Evolutionary conservation across 768 basidiomycete genomes (phyloP), one percentile per base, ranked within the genome.

Genomic region (Neoboletus magnificus): DNA sequence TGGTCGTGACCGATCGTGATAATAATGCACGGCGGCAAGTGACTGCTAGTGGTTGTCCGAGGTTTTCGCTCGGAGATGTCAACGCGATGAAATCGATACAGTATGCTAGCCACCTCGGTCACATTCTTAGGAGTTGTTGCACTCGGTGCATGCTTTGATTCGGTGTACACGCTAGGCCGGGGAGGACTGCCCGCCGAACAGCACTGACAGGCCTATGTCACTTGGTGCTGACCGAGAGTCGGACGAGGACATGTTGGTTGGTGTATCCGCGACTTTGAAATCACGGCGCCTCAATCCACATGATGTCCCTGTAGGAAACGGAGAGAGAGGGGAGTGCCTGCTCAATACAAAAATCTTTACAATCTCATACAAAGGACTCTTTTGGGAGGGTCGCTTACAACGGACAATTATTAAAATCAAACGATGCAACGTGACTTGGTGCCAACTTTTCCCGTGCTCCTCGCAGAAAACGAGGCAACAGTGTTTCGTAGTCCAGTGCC

Each of bases 21-120:
- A 16, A 37, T 35, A 20, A 47, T 22, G 18, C 32, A 33, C 58
- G 9, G 11, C 32, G 27, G 45, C 35, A 39, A 12, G 35, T 4
- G 25, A 20, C 30, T 5, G 18, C 16, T 25, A 23, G 7, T 15
- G 29, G 12, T 16, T 13, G 18, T 53, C 58, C 58, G 46, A 61
- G 53, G 58, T 49, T 61, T 61, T 29, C 58, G 58, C 59, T 45
- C 58, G 35, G 45, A 45, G 47, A 42, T 22, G 54, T 42, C 20
- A n/a, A 23, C 16, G 40, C 12, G 39, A 46, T 33, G 42, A 40
- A 43, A 50, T 36, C 23, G 41, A 27, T 20, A 18, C 20, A 13
- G 40, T n/a, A 13, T 27, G 20, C 37, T 18, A 41, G 13, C 22
- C 16, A 20, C 30, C 23, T n/a, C 10, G 11, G n/a, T 49, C 48